Conservation (phyloP, 2,329 filamentous ascomycete species). For the Escovopsis sp. region DNA sequence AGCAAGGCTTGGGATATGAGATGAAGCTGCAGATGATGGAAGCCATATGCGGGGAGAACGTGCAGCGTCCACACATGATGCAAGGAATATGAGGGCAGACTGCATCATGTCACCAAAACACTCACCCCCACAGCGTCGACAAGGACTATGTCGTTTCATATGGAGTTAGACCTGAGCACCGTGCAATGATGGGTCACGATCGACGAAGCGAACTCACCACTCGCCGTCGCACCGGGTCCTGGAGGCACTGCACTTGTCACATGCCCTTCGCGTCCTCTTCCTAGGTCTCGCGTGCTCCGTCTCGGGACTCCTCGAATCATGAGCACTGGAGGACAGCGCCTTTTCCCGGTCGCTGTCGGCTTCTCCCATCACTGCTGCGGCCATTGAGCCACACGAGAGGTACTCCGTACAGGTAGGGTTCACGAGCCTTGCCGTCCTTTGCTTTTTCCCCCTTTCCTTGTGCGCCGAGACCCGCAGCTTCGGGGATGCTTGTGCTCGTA, state of each 20-base stretch:
- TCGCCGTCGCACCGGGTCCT: slow-evolving; percentile 29
- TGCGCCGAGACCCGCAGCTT: no score
- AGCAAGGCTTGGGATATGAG: neutral
- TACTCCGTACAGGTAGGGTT: no score
- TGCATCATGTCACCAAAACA: neutral
- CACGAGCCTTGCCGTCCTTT: no score
- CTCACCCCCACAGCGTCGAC: slow-evolving; percentile 23
- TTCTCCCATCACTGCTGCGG: no score
- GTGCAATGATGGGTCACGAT: neutral
- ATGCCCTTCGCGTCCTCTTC: slow-evolving; percentile 16
- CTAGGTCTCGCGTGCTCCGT: slow-evolving; percentile 14
- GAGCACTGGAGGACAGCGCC: neutral
- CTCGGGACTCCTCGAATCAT: neutral
- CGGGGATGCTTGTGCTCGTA: no score
- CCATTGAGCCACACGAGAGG: no score
- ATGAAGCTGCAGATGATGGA: no score
- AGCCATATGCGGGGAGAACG: neutral
- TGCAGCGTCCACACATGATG: neutral
- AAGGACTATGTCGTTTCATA: slow-evolving; percentile 8
- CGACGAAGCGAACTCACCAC: slow-evolving; percentile 18
- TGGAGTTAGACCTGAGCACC: slow-evolving; percentile 2
- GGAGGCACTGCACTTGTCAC: slow-evolving; percentile 22
- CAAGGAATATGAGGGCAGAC: neutral
- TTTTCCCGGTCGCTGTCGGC: no score
- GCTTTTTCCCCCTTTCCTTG: no score